A percentile compares a stretch with the other conserved stretches of the same genome.
phyloP scores from a whole-genome alignment of 306 rosid species.

The Astragalus glycyphyllos region DNA sequence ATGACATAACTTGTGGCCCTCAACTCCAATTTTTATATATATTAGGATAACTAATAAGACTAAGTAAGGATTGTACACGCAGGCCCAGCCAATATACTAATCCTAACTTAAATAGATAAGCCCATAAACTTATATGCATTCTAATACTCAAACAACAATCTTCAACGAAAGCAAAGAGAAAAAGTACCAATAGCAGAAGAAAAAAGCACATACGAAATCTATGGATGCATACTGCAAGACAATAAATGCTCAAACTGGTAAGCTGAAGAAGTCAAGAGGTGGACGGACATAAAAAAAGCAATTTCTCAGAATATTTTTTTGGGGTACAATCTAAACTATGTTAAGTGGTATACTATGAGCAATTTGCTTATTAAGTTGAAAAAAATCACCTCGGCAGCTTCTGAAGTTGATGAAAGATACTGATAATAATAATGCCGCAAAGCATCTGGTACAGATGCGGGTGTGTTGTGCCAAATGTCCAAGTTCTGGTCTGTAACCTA shows the following conservation, averaged over 20 bases:
- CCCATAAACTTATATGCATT: conserved; percentile 11
- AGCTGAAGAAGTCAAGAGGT: conserved; percentile 20
- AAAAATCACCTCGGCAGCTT: conserved; percentile 88
- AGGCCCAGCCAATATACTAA: conserved; percentile 10
- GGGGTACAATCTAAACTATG: conserved; percentile 16
- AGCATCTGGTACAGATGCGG: conserved; percentile 96
- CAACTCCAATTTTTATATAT: neutral
- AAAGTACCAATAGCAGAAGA: neutral
- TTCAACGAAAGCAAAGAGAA: conserved; percentile 4
- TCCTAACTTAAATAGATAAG: conserved; percentile 18
- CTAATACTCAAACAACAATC: conserved; percentile 17
- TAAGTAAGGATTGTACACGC: neutral
- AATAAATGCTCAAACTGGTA: conserved; percentile 18
- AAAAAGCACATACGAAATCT: conserved; percentile 12
- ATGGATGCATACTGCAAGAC: conserved; percentile 9
- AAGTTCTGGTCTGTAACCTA: conserved; percentile 91
- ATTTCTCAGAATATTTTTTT: conserved; percentile 3
- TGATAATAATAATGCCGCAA: conserved; percentile 95
- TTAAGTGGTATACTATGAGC: conserved; percentile 20
- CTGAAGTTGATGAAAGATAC: conserved; percentile 90
- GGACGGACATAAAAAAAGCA: neutral
- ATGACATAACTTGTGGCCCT: conserved; percentile 15
- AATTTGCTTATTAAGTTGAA: conserved; percentile 40
- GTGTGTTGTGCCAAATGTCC: conserved; percentile 82
- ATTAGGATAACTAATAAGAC: conserved; percentile 2